phyloP scores from a whole-genome alignment of 345 rosid genomes.

The Eucalyptus sideroxylon region DNA sequence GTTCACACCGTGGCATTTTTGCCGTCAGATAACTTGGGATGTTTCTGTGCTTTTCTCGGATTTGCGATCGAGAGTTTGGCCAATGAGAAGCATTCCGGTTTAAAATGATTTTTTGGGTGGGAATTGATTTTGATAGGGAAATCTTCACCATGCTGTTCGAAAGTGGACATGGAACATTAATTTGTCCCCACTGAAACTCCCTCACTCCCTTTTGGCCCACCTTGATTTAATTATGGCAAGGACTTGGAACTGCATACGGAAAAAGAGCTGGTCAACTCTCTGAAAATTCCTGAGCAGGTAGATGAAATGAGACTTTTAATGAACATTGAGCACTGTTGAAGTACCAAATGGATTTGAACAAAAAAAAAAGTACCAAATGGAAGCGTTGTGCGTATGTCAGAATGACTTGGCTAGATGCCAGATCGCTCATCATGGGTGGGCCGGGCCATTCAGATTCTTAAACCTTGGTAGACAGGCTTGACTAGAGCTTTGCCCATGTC shows the following conservation, averaged over 20 bases:
- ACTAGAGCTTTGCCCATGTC: neutral
- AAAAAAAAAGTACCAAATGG: too few species aligned
- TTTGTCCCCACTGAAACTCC: neutral
- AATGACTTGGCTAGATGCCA: neutral
- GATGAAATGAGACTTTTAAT: neutral
- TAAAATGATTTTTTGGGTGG: neutral
- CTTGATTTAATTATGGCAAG: neutral
- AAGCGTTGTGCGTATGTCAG: rapidly evolving
- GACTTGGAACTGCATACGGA: neutral
- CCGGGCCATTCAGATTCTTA: neutral
- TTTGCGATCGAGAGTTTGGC: neutral
- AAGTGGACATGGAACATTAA: neutral
- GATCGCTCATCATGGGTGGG: neutral
- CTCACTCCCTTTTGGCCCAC: neutral
- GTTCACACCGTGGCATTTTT: neutral
- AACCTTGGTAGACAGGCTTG: neutral
- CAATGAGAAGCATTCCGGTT: neutral
- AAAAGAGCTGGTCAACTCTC: neutral
- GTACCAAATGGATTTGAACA: too few species aligned
- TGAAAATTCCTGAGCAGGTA: neutral
- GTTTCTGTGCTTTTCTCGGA: neutral
- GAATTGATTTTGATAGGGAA: neutral
- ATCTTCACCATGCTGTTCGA: neutral
- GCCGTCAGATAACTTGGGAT: neutral
- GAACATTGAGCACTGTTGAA: neutral